A percentile compares a stretch with the other conserved stretches of the same genome.
Evolutionary conservation across 2,329 filamentous ascomycete genomes (phyloP).

Genomic region (Fusarium luffae): DNA sequence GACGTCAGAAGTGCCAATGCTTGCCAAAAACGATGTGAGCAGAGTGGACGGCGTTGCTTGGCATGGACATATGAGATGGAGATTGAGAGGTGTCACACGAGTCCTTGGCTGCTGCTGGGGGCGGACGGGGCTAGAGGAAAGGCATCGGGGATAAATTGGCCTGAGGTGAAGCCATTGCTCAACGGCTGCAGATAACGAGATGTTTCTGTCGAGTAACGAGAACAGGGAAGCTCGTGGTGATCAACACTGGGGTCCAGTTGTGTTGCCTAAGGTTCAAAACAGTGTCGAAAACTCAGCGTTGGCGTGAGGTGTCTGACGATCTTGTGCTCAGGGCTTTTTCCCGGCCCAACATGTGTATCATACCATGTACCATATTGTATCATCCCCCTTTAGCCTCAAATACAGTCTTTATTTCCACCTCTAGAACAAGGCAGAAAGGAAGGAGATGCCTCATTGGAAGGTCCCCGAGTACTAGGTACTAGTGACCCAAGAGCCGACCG

Average conservation of each 20-base stretch:
- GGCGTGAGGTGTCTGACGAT: slow-evolving; percentile 17
- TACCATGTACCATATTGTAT: slow-evolving; percentile 28
- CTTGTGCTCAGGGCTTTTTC: slow-evolving; percentile 20
- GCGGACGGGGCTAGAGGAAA: slow-evolving; percentile 40
- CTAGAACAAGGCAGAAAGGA: slow-evolving; percentile 5
- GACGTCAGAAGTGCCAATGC: slow-evolving; percentile 54
- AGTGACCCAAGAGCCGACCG: slow-evolving; percentile 35
- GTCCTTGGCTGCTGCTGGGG: slow-evolving; percentile 63
- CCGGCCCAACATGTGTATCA: slow-evolving; percentile 22
- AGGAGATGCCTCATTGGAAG: slow-evolving; percentile 32
- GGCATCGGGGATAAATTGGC: slow-evolving; percentile 50
- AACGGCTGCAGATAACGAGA: slow-evolving; percentile 39
- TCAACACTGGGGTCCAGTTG: background rate
- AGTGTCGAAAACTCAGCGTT: slow-evolving; percentile 18
- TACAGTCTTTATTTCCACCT: slow-evolving; percentile 17
- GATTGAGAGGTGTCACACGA: slow-evolving; percentile 55
- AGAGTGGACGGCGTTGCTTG: slow-evolving; percentile 55
- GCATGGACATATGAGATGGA: slow-evolving; percentile 63
- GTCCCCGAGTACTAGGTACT: slow-evolving; percentile 20
- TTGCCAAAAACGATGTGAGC: slow-evolving; percentile 58
- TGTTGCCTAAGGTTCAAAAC: slow-evolving; percentile 16
- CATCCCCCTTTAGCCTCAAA: slow-evolving; percentile 30
- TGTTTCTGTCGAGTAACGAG: background rate
- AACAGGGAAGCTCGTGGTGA: slow-evolving; percentile 3
- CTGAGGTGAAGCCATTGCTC: slow-evolving; percentile 44